Percentiles rank a stretch among this genome's conserved stretches.
Conservation (phyloP, 2,329 filamentous ascomycete genomes). For the Colletotrichum sp. region DNA sequence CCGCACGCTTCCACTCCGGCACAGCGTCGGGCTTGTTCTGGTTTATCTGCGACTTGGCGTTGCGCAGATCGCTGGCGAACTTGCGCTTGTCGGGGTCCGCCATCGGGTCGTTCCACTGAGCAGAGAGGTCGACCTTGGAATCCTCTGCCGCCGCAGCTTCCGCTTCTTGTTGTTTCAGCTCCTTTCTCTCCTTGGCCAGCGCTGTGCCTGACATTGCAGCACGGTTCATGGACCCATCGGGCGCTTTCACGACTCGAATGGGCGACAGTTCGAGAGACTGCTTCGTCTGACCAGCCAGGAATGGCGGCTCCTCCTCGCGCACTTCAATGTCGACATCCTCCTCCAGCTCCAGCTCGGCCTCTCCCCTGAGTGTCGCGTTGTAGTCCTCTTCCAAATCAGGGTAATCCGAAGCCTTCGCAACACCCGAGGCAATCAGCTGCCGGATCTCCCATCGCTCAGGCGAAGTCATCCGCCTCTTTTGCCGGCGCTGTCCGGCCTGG, state of each 20-base stretch:
- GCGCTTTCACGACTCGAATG: conserved; percentile 95
- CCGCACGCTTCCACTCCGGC: conserved; percentile 91
- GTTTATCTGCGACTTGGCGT: conserved; percentile 54
- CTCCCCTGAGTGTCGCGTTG: conserved; percentile 82
- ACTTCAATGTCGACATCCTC: conserved; percentile 98
- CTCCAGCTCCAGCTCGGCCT: conserved; percentile 88
- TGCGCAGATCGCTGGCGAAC: conserved; percentile 86
- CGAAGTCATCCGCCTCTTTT: conserved; percentile 93
- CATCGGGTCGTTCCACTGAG: conserved; percentile 98
- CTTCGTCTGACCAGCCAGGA: conserved; percentile 94
- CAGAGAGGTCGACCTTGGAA: conserved; percentile 79
- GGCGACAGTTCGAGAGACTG: conserved; percentile 94
- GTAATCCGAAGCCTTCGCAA: conserved; percentile 90
- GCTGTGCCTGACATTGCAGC: conserved; percentile 93
- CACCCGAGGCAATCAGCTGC: conserved; percentile 93
- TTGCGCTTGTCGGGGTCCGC: conserved; percentile 81
- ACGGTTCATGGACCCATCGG: conserved; percentile 96
- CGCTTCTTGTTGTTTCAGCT: conserved; percentile 85
- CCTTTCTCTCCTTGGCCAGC: conserved; percentile 87
- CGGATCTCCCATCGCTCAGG: conserved; percentile 98
- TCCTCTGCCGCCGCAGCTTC: conserved; percentile 77
- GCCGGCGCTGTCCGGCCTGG: conserved; percentile 51
- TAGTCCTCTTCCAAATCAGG: conserved; percentile 95
- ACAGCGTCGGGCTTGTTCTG: conserved; percentile 69
- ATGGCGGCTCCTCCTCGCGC: conserved; percentile 93